phyloP scores from a whole-genome alignment of 1,284 basidiomycete genomes.

The Cutaneotrichosporon sp. region DNA sequence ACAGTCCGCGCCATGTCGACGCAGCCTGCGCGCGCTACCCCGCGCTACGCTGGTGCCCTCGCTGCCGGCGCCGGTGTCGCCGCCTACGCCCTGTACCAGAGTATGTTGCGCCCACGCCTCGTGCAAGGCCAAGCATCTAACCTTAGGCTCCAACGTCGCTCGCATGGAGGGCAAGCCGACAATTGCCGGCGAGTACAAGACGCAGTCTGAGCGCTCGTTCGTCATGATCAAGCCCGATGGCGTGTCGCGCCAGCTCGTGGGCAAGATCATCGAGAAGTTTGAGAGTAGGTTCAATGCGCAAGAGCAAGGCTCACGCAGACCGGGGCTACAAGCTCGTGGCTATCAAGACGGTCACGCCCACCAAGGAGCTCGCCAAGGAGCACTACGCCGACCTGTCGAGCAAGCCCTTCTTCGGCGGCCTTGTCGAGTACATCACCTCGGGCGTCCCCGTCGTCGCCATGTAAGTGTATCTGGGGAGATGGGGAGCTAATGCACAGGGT shows the following conservation, averaged over 20 bases:
- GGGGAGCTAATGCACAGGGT: neutral
- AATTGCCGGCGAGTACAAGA: slow-evolving; percentile 50
- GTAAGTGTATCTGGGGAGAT: slow-evolving; percentile 21
- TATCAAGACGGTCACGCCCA: slow-evolving; percentile 43
- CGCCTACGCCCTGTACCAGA: slow-evolving; percentile 34
- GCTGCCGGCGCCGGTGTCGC: slow-evolving; percentile 31
- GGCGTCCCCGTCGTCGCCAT: slow-evolving; percentile 44
- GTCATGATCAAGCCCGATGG: slow-evolving; percentile 50
- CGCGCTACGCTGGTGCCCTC: slow-evolving; percentile 24
- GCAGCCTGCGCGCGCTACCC: slow-evolving; percentile 26
- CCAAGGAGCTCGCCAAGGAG: slow-evolving; percentile 41
- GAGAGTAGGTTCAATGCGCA: slow-evolving; percentile 26
- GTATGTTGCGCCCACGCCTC: no score
- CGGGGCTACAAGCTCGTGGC: slow-evolving; percentile 47
- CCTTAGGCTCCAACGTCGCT: slow-evolving; percentile 21
- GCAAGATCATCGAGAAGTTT: slow-evolving; percentile 43
- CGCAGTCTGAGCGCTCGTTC: slow-evolving; percentile 48
- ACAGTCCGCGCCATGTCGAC: slow-evolving; percentile 40
- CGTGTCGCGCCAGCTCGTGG: slow-evolving; percentile 42
- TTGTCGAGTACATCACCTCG: slow-evolving; percentile 46
- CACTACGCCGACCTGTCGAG: slow-evolving; percentile 43
- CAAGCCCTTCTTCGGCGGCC: slow-evolving; percentile 41
- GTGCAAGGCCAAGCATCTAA: neutral
- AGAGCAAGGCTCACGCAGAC: slow-evolving; percentile 19
- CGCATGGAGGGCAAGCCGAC: slow-evolving; percentile 47